Base-by-base conservation (phyloP, 2,329 filamentous ascomycete species). In the Nectriaceae sp. region DNA sequence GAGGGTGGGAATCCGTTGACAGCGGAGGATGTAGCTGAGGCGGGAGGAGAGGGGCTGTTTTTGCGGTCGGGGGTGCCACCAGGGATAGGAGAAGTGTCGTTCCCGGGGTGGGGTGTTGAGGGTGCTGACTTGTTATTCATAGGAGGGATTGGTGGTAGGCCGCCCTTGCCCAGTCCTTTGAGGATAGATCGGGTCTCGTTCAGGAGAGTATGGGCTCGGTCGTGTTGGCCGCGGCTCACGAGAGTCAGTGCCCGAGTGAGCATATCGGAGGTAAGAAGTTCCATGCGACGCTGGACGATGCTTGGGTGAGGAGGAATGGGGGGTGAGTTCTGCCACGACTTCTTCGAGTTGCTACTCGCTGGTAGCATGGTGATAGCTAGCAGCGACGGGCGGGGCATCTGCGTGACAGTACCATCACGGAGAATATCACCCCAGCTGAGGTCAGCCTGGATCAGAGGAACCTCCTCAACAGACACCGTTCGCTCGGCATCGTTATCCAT, bases 241-340 rank as follows among this genome's bases (percentile, higher is more conserved):
- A 99, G 80, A 0, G 91, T 96, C 52, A 99, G 75, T 13, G 94
- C 92, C 49, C 94, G 82, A 6, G 90, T 96, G 54, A 99, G 81
- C 94, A 99, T 99, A 67, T 99, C 94, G 2, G 93, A 97, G 3
- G 94, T 97, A 44, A 99, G 80, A 22, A 99, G 78, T 70, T 99
- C 94, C 94, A 99, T 99, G 39, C 94, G 88, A 35, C 94, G 84
- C 72, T 99, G 94, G 5, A 99, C 93, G 50, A 99, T 91, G 53
- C 87, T 90, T 4, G 94, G 92, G 65, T 97, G 94, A 39, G 94
- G 93, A 13, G 94, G 94, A 53, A 99, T 99, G 1, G 91, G 89
- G 13, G 92, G 90, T 11, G 79, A 75, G 57, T 76, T 82, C 38
- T 74, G 75, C 82, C 82, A 85, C 15, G 85, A 82, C 57, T 81